A percentile compares a stretch with the other conserved stretches of the same genome.
phyloP scores from a whole-genome alignment of 306 rosid species.

The Senna tora region DNA sequence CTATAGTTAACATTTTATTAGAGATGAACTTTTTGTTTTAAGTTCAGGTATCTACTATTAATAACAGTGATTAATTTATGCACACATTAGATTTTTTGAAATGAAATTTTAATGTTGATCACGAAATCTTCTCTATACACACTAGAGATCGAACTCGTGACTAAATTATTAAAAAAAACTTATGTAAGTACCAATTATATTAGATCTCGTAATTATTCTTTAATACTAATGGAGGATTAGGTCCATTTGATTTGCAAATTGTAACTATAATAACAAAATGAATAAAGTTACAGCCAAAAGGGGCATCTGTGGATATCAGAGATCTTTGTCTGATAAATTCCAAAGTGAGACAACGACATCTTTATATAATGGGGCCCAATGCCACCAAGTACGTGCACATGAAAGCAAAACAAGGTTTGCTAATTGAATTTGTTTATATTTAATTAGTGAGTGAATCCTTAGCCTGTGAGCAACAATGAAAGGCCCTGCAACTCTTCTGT shows the following conservation, averaged over 20 bases:
- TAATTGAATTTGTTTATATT: conserved; percentile 6
- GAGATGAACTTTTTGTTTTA: too few relatives aligned
- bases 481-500: not conserved
- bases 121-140: too few relatives aligned
- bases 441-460: not conserved
- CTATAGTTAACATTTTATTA: too few relatives aligned
- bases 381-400: conserved; percentile 49
- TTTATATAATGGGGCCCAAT: conserved; percentile 38
- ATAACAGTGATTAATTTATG: too few relatives aligned
- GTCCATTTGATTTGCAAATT: conserved; percentile 10
- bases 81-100: too few relatives aligned
- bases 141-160: too few relatives aligned
- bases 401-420: conserved; percentile 13
- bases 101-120: too few relatives aligned
- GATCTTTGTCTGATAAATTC: conserved; percentile 52
- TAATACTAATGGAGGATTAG: conserved; percentile 8
- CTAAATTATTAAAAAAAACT: too few relatives aligned
- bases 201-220: too few relatives aligned
- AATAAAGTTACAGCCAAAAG: conserved; percentile 5
- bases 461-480: not conserved
- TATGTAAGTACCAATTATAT: too few relatives aligned
- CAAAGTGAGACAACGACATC: conserved; percentile 40
- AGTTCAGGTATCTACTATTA: too few relatives aligned
- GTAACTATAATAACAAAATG: conserved; percentile 12
- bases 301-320: conserved; percentile 40